A percentile compares a stretch with the other conserved stretches of the same genome.
Conservation (phyloP, 2,329 filamentous ascomycete species). For the Allantophomopsis lycopodina region DNA sequence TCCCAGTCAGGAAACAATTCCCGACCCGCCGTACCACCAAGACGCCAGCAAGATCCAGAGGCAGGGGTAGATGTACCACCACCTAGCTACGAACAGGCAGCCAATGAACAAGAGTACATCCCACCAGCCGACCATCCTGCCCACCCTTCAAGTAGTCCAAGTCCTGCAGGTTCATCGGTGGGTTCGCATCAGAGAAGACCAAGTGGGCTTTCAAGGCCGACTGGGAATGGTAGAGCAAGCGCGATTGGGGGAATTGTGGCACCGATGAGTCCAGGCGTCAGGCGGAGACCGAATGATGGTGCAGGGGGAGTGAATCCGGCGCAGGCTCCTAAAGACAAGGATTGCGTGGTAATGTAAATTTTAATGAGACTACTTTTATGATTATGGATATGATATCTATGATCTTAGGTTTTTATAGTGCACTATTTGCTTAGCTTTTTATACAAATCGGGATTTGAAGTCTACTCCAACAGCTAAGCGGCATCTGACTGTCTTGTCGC, state of each 20-base stretch:
- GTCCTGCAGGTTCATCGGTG: background rate
- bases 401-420: no score
- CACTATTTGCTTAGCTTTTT: no score
- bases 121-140: constrained; percentile 30
- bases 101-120: constrained; percentile 38
- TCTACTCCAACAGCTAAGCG: no score
- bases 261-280: no score
- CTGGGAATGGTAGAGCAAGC: constrained; percentile 7
- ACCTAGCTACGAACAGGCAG: constrained; percentile 52
- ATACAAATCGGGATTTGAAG: no score
- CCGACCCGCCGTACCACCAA: constrained; percentile 11
- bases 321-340: constrained; percentile 13
- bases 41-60: constrained; percentile 17
- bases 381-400: background rate
- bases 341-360: constrained; percentile 34
- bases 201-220: constrained; percentile 6
- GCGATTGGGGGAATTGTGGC: no score
- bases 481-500: no score
- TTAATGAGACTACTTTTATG: background rate
- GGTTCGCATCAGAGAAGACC: constrained; percentile 1
- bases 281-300: no score
- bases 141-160: constrained; percentile 19
- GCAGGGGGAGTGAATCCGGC: no score
- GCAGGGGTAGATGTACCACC: constrained; percentile 39
- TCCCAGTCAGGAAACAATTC: background rate